phyloP scores from a whole-genome alignment of 2,329 filamentous ascomycete genomes.

The Ophiobolus disseminans region DNA sequence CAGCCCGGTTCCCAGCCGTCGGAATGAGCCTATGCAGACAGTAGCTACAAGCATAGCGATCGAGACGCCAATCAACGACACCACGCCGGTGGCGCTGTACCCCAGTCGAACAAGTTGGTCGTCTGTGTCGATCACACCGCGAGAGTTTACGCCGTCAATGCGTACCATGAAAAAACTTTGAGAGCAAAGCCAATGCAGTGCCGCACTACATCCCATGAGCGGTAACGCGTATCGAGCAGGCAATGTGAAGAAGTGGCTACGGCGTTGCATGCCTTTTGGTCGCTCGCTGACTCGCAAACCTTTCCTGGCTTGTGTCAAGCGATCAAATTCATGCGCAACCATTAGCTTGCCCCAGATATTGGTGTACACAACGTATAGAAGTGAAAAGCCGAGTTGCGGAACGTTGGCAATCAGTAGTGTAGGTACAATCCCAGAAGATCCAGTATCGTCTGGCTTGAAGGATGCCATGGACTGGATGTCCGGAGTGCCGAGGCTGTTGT shows the following conservation, averaged over 20 bases:
- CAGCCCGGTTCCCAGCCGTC: conserved; percentile 73
- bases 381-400: conserved; percentile 56
- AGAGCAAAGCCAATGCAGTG: conserved; percentile 54
- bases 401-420: conserved; percentile 52
- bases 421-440: conserved; percentile 17
- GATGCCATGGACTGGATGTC: conserved; percentile 21
- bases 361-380: conserved; percentile 56
- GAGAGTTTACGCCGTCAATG: conserved; percentile 23
- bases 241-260: conserved; percentile 50
- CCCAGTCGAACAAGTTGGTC: conserved; percentile 24
- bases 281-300: conserved; percentile 46
- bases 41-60: conserved; percentile 17
- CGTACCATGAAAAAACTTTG: conserved; percentile 52
- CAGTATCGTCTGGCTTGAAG: conserved; percentile 10
- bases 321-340: conserved; percentile 56
- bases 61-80: conserved; percentile 19
- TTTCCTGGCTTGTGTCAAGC: conserved; percentile 45
- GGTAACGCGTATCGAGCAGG: conserved; percentile 49
- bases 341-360: conserved; percentile 46
- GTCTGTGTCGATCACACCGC: conserved; percentile 3
- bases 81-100: conserved; percentile 26
- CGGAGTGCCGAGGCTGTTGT: conserved; percentile 11
- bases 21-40: conserved; percentile 62
- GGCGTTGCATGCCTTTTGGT: conserved; percentile 46
- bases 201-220: conserved; percentile 41